Evolutionary conservation across 139 green algal genomes (phyloP), one percentile per base, ranked within the genome.

Genomic region (Mesotaenium endlicherianum): DNA sequence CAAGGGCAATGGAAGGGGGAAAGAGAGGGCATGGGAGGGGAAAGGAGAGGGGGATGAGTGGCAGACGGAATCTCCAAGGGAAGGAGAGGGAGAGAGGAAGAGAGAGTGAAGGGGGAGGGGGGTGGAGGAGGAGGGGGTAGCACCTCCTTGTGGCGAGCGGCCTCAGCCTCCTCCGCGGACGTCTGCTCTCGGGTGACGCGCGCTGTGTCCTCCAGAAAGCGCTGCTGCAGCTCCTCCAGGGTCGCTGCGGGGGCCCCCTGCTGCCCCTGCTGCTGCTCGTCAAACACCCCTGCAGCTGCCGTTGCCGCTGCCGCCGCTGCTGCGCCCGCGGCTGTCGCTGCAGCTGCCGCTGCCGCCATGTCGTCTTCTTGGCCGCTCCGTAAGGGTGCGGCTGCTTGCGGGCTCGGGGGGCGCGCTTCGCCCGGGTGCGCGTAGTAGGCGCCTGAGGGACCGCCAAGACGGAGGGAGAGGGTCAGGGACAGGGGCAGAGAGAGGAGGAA

Each of bases 161-260:
- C 31, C 45, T 79, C 70, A 41, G 70, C 45, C 5, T 79, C 47
- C 70, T 79, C 70, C 70, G 40, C 70, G 8, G 45, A 34, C 38
- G 42, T 79, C 47, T 79, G 70, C 17, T 31, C 45, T 14, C 45
- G 42, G 40, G 70, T 79, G 31, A 79, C 8, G 44, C 31, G 31
- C 45, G 41, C 41, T 70, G 70, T 79, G 8, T 79, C 39, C 45
- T 79, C 43, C 5, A 79, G 47, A 79, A 79, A 79, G 31, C 39
- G 45, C 70, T 79, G 47, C 45, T 79, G 31, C 40, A 79, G 70
- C 20, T 79, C 47, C 47, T 79, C 70, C 6, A 79, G 11, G 39
- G 47, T 58, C 70, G 40, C 6, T 79, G 47, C 60, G n/a, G n/a
- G n/a, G n/a, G n/a, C n/a, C n/a, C n/a, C n/a, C n/a, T n/a, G n/a